Conservation (phyloP, 2,329 filamentous ascomycete species). For the Fusarium citri region DNA sequence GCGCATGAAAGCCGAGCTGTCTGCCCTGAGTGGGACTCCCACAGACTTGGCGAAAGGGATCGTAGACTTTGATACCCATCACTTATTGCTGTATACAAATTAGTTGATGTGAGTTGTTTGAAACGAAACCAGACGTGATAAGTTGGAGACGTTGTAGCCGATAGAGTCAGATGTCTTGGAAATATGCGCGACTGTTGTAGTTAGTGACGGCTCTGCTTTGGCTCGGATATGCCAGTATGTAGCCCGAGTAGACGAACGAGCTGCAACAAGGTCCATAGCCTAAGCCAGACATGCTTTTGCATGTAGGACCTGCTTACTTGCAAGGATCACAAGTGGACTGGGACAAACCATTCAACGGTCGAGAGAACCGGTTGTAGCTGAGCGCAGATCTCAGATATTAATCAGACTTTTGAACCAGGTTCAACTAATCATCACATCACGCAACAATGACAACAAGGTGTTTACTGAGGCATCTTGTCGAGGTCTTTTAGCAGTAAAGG, state of each 20-base stretch:
- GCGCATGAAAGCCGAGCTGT: slow-evolving; percentile 25
- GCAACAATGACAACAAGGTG: not conserved
- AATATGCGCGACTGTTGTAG: not conserved
- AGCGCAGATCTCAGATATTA: not conserved
- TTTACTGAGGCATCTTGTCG: not conserved
- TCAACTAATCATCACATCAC: not conserved
- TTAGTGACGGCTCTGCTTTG: not conserved
- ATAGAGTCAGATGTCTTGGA: not conserved
- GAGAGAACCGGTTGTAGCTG: not conserved
- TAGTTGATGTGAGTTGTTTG: slow-evolving; percentile 18
- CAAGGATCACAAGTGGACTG: slow-evolving; percentile 15
- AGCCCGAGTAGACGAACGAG: not conserved
- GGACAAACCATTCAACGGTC: slow-evolving; percentile 4
- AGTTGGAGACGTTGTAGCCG: not conserved
- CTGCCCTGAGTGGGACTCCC: slow-evolving; percentile 29
- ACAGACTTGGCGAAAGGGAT: slow-evolving; percentile 29
- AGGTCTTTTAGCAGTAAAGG: slow-evolving; percentile 6
- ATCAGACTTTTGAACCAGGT: not conserved
- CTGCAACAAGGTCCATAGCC: not conserved
- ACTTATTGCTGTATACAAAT: slow-evolving; percentile 8
- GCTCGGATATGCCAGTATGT: not conserved
- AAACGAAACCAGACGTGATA: slow-evolving; percentile 24
- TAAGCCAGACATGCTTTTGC: not conserved
- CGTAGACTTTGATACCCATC: slow-evolving; percentile 42
- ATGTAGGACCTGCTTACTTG: not conserved